These are phyloP conservation scores for Poteriospumella lacustris DNA, from an alignment of 108 stramenopile genomes.

Conservation along the genomic window DNA sequence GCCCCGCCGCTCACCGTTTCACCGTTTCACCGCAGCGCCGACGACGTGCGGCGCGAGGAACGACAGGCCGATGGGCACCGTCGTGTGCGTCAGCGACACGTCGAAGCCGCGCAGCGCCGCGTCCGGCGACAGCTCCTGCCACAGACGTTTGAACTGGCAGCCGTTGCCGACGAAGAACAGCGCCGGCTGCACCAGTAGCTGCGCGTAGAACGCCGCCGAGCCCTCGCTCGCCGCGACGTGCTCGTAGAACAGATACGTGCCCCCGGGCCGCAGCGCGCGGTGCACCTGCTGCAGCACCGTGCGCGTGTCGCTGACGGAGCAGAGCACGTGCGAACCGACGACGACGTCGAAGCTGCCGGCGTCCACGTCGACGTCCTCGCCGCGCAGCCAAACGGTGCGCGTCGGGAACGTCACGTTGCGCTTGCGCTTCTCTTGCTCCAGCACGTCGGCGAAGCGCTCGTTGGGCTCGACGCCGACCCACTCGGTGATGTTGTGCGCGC, in stretches of 20 bases:
- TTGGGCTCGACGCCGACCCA: slow-evolving; percentile 60
- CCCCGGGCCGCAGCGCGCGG: slow-evolving; percentile 59
- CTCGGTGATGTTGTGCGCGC: slow-evolving; percentile 37
- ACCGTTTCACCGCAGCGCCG: slow-evolving; percentile 27
- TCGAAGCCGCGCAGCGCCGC: not conserved
- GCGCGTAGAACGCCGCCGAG: slow-evolving; percentile 30
- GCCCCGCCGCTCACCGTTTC: too few relatives aligned
- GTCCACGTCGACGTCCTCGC: slow-evolving; percentile 45
- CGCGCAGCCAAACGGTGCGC: slow-evolving; percentile 38
- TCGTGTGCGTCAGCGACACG: not conserved
- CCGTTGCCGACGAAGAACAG: slow-evolving; percentile 51
- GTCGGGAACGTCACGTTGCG: slow-evolving; percentile 46
- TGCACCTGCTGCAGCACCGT: slow-evolving; percentile 54
- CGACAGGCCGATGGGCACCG: slow-evolving; percentile 10
- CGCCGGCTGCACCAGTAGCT: slow-evolving; percentile 43
- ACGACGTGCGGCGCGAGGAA: slow-evolving; percentile 16
- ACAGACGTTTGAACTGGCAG: slow-evolving; percentile 46
- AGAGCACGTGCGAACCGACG: slow-evolving; percentile 53
- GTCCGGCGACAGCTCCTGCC: slow-evolving; percentile 1
- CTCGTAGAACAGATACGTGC: slow-evolving; percentile 56
- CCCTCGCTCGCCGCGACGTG: slow-evolving; percentile 45
- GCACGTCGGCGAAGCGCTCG: slow-evolving; percentile 40
- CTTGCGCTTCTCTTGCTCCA: slow-evolving; percentile 34
- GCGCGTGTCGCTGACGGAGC: slow-evolving; percentile 46
- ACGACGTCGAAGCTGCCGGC: slow-evolving; percentile 48